Evolutionary conservation across 306 rosid genomes (phyloP).

Genomic region (Alnus glutinosa): DNA sequence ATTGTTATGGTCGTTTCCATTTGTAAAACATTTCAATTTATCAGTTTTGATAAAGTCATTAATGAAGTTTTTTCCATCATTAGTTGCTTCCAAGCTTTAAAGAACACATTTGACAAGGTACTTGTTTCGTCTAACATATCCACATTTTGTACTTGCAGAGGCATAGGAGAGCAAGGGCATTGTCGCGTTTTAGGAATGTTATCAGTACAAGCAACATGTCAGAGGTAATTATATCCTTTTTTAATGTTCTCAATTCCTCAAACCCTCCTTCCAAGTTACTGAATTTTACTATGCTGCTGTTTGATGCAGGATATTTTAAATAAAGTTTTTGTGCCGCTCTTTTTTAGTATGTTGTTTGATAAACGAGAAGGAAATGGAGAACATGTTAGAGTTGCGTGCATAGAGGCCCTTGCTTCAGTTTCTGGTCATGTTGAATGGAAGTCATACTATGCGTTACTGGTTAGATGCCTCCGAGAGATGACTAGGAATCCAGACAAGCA

Average conservation of each 20-base stretch:
- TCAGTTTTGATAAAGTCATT: not conserved
- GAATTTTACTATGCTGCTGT: conserved; percentile 24
- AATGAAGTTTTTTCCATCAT: not conserved
- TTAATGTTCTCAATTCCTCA: conserved; percentile 13
- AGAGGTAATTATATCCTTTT: conserved; percentile 55
- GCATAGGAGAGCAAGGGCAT: conserved; percentile 80
- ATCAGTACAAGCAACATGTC: conserved; percentile 48
- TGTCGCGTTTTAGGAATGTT: conserved; percentile 64
- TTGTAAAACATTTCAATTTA: not conserved
- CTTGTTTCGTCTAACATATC: conserved; percentile 3
- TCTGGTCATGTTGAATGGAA: conserved; percentile 85
- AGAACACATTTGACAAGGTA: not conserved
- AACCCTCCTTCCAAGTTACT: conserved; percentile 25
- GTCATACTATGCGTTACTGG: conserved; percentile 69
- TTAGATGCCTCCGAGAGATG: conserved; percentile 69
- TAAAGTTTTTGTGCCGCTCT: conserved; percentile 74
- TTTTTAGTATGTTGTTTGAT: conserved; percentile 78
- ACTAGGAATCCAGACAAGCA: conserved; percentile 61
- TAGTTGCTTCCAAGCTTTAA: not conserved
- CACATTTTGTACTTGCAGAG: conserved; percentile 54
- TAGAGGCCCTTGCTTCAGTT: conserved; percentile 83
- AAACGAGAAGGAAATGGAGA: conserved; percentile 68
- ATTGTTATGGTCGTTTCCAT: not conserved
- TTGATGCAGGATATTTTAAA: conserved; percentile 57
- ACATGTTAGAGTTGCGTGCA: conserved; percentile 75